Base-by-base conservation (phyloP, 352 stramenopile genomes). In the Pythium sukuiense region DNA sequence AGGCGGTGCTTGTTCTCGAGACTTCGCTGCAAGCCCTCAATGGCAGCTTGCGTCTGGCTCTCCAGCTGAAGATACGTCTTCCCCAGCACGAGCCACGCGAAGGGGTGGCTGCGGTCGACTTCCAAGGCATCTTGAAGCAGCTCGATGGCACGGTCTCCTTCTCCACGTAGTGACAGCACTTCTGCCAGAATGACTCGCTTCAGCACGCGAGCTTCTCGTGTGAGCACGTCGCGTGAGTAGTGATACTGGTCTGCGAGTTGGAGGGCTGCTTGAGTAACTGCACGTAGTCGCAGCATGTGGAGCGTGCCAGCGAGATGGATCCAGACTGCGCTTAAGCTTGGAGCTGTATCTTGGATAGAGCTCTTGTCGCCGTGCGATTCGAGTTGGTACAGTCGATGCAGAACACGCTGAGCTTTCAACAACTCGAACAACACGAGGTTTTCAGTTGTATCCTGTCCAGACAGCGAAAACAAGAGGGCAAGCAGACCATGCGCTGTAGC, bases 401-500 rank as follows among this genome's bases (percentile, higher is more conserved):
- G 60, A 9, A 33, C 32, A 3, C 81, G 63, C 37, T 85, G 76
- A 3, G 87, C 81, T 46, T 81, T 78, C 13, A 92, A 67, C 35
- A 93, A 65, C 69, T 95, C 85, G 48, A 92, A 81, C 13, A 85
- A 70, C 20, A 74, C 62, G 27, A 92, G 63, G 57, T 92, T 93
- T 2, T 82, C 81, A 2, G 81, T 90, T 2, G 32, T 32, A 43
- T 92, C 85, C 41, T 57, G 63, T 6, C 59, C 71, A 0, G 80
- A 79, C 35, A 83, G 67, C 8, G 68, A 60, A 59, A 81, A 93
- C 63, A 79, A 88, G 32, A 87, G 76, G 11, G 78, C 87, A 27
- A 91, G 71, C 14, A 95, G 69, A 50, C 70, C 79, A 52, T 95
- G 87, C 11, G 79, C 76, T 11, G 85, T 68, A 16, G 71, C 72